Evolutionary conservation across 108 stramenopile genomes (phyloP), one percentile per base, ranked within the genome.

Genomic region (Nitzschia inconspicua): DNA sequence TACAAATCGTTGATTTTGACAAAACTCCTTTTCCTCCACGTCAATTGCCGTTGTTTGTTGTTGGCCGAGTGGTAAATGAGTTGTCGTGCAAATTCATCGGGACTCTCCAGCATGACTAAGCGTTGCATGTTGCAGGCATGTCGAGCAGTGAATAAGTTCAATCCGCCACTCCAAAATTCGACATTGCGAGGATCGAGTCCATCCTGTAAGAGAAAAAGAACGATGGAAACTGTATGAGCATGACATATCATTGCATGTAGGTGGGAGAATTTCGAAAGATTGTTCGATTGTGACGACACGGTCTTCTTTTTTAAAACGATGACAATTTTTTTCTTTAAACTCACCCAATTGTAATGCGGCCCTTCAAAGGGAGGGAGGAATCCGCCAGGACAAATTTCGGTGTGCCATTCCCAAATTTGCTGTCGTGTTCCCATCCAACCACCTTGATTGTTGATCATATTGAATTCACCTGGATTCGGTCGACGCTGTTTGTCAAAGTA

Each of bases 391-490:
- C 91, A 93, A 23, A 83, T 68, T 31, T 89, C 79, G 25, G 86
- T 83, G 60, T 89, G 88, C 67, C 81, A 78, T 56, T 77, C 66
- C 72, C 73, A 76, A 16, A 84, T 52, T 44, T 84, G 80, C 25
- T 78, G 68, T 26, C 91, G 59, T 14, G 82, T 89, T 30, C 81
- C 88, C 85, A 93, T 88, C 85, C 85, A 93, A 7, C 91, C 91
- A 22, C 84, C 91, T 44, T 83, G 79, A 50, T 89, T 86, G 47
- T 83, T 86, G 24, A 92, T 70, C 16, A 78, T 66, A 8, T 75
- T 49, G 34, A 78, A 83, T n/a, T 80, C 61, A 20, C 76, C 61
- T 4, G 68, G 49, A 32, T 43, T 18, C 46, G 48, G 60, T 27
- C 62, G 51, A 28, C 68, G 26, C 47, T 41, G 30, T 59, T 57